Base-by-base conservation (phyloP, 2,329 filamentous ascomycete species). In the Exophiala sp. region DNA sequence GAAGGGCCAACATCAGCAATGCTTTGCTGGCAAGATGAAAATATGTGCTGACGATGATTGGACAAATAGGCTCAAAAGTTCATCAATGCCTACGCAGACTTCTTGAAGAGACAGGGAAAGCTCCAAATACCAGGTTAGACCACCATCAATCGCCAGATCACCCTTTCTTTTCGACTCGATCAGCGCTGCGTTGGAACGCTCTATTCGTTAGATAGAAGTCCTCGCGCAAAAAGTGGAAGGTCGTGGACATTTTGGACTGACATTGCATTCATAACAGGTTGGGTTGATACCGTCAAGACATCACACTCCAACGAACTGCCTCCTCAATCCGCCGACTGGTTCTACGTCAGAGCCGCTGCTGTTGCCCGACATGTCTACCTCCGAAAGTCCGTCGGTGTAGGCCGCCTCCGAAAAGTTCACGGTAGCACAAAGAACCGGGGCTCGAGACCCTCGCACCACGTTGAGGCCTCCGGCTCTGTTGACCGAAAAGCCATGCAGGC, bases 231-330 rank as follows among this genome's bases (percentile, higher is more conserved):
- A 42, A 33, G 11, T n/a, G 1, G 34, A 43, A 33, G 9, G 11
- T 29, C 8, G 32, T 20, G 9, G 50, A 29, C 5, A 29, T 29
- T 29, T 29, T 5, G 24, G 24, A 29, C 61, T 63, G 39, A 61
- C 52, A 45, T 20, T 38, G 12, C 12, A 29, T 10, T 14, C 32
- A 29, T 34, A 41, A 52, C 52, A 95, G 91, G 90, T 82, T 97
- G 92, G 92, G 92, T 96, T 77, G 94, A 99, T 76, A 96, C 92
- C 72, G 94, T 97, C 81, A 99, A 99, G 88, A 96, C 92, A 68
- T 92, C 90, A 71, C 84, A 87, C 74, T 88, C 88, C 75, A 96
- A 96, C 80, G 94, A 99, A 83, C 88, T 99, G 69, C 92, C 92
- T 72, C 94, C 92, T 72, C 91, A 97, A 85, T 88, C 91, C 77